A percentile compares a stretch with the other conserved stretches of the same genome.
These are phyloP conservation scores for Myrica gale DNA, from an alignment of 306 rosid species.

Conservation along the genomic window DNA sequence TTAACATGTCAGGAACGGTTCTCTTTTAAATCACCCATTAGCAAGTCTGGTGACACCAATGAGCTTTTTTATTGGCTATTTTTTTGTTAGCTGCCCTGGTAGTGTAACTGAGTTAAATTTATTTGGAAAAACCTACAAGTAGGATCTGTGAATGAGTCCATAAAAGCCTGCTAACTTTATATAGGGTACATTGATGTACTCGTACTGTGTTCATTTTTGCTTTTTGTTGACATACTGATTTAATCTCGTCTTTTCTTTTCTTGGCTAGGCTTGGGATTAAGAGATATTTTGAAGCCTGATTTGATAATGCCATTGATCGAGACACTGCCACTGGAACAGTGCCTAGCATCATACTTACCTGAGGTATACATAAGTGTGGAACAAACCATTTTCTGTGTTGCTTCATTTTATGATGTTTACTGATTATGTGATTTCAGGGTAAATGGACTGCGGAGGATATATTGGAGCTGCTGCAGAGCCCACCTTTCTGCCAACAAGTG, in stretches of 20 bases:
- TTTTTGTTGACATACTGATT: slow-evolving; percentile 1
- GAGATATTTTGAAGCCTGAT: slow-evolving; percentile 87
- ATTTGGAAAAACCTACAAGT: background rate
- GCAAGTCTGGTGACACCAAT: background rate
- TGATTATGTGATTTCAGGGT: slow-evolving; percentile 49
- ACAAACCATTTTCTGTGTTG: background rate
- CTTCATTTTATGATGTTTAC: background rate
- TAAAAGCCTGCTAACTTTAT: too few relatives aligned
- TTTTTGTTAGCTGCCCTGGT: background rate
- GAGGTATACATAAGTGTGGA: slow-evolving; percentile 53
- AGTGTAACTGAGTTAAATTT: background rate
- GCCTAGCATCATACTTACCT: slow-evolving; percentile 72
- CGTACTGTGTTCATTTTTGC: background rate
- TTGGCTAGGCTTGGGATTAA: slow-evolving; percentile 71
- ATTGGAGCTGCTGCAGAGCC: slow-evolving; percentile 88
- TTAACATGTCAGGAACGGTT: too few relatives aligned
- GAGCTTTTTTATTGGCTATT: background rate
- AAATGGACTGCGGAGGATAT: slow-evolving; percentile 81
- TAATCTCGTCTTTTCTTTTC: slow-evolving; percentile 19
- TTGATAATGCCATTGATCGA: slow-evolving; percentile 81
- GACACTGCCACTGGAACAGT: slow-evolving; percentile 69
- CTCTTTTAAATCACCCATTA: background rate
- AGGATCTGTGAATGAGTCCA: background rate
- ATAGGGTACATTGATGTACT: background rate
- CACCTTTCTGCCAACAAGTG: slow-evolving; percentile 93